Evolutionary conservation across 2,329 filamentous ascomycete species (phyloP), one percentile per base, ranked within the genome.

Genomic region (Chaetomiaceae sp.): DNA sequence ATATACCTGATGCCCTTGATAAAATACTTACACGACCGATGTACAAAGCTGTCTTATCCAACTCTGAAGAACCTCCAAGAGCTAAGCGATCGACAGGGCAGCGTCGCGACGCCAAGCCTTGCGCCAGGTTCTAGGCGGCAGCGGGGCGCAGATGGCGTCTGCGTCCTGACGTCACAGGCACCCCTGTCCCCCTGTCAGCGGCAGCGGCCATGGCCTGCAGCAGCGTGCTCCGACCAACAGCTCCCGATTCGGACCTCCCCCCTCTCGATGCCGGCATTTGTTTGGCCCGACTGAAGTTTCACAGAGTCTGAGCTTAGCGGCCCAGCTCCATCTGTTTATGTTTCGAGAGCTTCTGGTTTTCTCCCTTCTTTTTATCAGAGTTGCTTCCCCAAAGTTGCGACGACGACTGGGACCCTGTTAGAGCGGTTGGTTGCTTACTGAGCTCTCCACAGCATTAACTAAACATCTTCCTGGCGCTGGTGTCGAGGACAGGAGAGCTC

Each of bases 121-220:
- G 29, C 29, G 36, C 24, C 18, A 30, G 11, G 29, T 40, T 50
- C 40, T 33, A 35, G 48, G 15, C 35, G 20, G 9, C 17, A 29
- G 42, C 33, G 42, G 34, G 42, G 33, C 19, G 38, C 18, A 24
- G 33, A 47, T 47, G 48, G 48, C 27, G 48, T 32, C 32, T 14
- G 24, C 33, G 11, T 36, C 40, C 33, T 50, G 48, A 50, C 48
- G 48, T 50, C 48, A 50, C 39, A 44, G 30, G 29, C 12, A n/a
- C n/a, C n/a, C n/a, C n/a, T n/a, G n/a, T n/a, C n/a, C 33, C 29
- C 17, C 34, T 26, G 42, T 44, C 42, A 49, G 38, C 42, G 42
- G 33, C 38, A n/a, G 11, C 37, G 33, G 32, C 47, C 29, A n/a
- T n/a, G n/a, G n/a, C n/a, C n/a, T n/a, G n/a, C n/a, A n/a, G n/a